Conservation (phyloP, 352 stramenopile species). For the Pythium brachiatum region DNA sequence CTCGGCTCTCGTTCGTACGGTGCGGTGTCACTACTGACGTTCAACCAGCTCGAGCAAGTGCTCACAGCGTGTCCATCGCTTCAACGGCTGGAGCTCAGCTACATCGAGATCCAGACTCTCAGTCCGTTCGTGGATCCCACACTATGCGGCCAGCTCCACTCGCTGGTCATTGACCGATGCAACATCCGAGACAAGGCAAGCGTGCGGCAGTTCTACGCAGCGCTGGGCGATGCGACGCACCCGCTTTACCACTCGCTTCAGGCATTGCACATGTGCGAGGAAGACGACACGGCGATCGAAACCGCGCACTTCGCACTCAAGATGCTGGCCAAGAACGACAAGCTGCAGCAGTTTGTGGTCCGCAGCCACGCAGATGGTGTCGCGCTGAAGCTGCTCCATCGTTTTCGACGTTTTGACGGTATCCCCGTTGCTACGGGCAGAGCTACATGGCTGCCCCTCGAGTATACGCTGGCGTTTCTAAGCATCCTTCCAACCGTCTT, state of each 20-base stretch:
- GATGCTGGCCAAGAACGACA: slow-evolving; percentile 9
- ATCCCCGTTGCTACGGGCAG: not conserved
- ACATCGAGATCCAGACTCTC: slow-evolving; percentile 3
- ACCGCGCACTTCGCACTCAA: slow-evolving; percentile 1
- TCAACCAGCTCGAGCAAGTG: not conserved
- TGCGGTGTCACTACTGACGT: not conserved
- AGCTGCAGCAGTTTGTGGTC: slow-evolving; percentile 12
- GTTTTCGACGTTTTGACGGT: not conserved
- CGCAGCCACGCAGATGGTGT: not conserved
- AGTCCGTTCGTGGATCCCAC: slow-evolving; percentile 5
- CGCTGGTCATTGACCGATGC: slow-evolving; percentile 7
- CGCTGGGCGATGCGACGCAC: slow-evolving; percentile 1
- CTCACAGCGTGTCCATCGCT: slow-evolving; percentile 10
- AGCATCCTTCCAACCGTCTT: not conserved
- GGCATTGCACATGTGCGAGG: slow-evolving; percentile 11
- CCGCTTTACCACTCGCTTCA: slow-evolving; percentile 1
- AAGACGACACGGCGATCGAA: not conserved
- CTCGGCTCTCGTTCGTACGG: not conserved
- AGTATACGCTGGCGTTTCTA: not conserved
- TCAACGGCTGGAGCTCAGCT: not conserved
- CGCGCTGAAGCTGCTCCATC: not conserved
- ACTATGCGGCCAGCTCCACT: not conserved
- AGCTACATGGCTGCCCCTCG: not conserved
- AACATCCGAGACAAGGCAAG: not conserved
- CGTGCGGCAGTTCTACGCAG: slow-evolving; percentile 4